phyloP scores from a whole-genome alignment of 139 green algal genomes.

The Chlorella sp. region DNA sequence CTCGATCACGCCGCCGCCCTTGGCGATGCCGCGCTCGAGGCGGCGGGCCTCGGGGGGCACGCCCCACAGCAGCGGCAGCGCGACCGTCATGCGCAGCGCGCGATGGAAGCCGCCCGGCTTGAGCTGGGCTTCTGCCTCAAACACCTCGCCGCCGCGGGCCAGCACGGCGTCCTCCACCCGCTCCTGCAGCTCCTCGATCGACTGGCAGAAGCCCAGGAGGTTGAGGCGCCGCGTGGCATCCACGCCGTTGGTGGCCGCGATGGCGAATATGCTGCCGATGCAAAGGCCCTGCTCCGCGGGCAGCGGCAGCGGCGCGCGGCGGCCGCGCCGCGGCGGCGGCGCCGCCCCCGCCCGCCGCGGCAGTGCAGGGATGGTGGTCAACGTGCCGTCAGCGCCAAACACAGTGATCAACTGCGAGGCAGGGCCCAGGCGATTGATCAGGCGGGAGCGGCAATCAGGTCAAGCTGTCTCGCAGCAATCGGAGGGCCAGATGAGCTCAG shows the following conservation, averaged over 20 bases:
- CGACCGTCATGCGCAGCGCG: constrained; percentile 64
- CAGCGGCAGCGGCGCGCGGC: constrained; percentile 44
- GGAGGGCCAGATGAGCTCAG: too few relatives aligned
- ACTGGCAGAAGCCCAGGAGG: constrained; percentile 77
- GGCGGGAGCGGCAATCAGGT: too few relatives aligned
- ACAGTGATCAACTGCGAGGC: constrained; percentile 19
- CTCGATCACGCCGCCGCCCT: constrained; percentile 17
- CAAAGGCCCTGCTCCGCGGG: constrained; percentile 74
- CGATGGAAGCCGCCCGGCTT: constrained; percentile 55
- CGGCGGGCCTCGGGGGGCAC: constrained; percentile 73
- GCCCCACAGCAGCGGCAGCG: constrained; percentile 77
- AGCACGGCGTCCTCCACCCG: constrained; percentile 44
- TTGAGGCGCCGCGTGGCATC: constrained; percentile 59
- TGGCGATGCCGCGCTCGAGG: constrained; percentile 47
- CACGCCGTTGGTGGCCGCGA: constrained; percentile 73
- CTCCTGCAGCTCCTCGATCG: constrained; percentile 52
- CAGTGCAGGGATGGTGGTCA: constrained; percentile 9
- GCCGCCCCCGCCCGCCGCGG: background rate
- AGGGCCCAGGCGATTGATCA: too few relatives aligned
- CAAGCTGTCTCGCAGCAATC: too few relatives aligned
- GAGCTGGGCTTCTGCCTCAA: constrained; percentile 48
- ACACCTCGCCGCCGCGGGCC: constrained; percentile 48
- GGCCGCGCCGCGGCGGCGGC: background rate
- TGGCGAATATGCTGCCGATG: constrained; percentile 68
- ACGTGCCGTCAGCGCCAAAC: constrained; percentile 11